phyloP scores from a whole-genome alignment of 176 grass and related monocot genomes.

The Bolboschoenus planiculmis region DNA sequence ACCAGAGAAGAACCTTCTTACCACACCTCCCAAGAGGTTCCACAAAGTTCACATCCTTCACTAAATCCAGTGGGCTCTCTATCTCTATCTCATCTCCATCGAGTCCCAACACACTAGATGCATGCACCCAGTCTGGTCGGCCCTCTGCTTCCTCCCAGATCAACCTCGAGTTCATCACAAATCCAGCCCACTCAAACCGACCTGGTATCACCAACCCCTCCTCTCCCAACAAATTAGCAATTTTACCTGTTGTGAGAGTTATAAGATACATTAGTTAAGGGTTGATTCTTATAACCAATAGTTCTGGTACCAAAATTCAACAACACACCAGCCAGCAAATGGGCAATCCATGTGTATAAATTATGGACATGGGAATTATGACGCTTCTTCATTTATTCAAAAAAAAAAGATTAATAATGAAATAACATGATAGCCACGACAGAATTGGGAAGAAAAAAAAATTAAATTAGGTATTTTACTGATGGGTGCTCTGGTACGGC shows the following conservation, averaged over 20 bases:
- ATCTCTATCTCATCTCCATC: conserved; percentile 5
- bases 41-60: conserved; percentile 27
- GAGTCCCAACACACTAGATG: conserved; percentile 7
- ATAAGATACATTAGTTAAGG: background rate
- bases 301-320: background rate
- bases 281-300: background rate
- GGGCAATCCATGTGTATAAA: background rate
- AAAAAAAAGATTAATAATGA: background rate
- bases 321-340: background rate
- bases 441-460: background rate
- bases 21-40: conserved; percentile 38
- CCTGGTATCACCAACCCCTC: conserved; percentile 8
- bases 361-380: background rate
- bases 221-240: conserved; percentile 22
- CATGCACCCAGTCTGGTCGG: conserved; percentile 32
- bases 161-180: conserved; percentile 31
- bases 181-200: conserved; percentile 37
- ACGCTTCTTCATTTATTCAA: background rate
- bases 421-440: background rate
- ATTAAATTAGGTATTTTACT: background rate
- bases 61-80: conserved; percentile 28
- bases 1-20: conserved; percentile 41
- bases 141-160: conserved; percentile 28
- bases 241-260: background rate
- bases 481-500: background rate